Evolutionary conservation across 805 yeast genomes (phyloP), one percentile per base, ranked within the genome.

Genomic region (Lachancea fermentati): DNA sequence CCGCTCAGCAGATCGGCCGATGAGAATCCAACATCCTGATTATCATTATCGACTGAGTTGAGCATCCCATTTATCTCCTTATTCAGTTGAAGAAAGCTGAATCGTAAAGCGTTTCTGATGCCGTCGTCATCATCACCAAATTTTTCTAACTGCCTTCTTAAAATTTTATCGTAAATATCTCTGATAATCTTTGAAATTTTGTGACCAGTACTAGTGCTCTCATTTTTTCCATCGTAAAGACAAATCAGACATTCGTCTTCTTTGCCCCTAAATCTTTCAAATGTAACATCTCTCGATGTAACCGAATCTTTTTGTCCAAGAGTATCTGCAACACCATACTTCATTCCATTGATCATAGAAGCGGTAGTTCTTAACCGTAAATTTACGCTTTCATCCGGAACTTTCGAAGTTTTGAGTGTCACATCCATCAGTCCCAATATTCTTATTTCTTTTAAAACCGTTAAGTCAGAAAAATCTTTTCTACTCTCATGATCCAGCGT

Each of bases 381-480:
- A 51, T 84, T 81, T 9, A 77, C 77, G 8, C 76, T 71, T 61
- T 89, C 96, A 62, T 91, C 97, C 6, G 97, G 97, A 5, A 89
- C 84, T 11, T 82, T 72, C 12, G 88, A 81, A 0, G 95, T 83
- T 1, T 95, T 87, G 46, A 91, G 72, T 1, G 98, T 93, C 17
- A 93, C 95, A 68, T 93, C 99, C 81, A 93, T 87, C 46, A 93
- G 69, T 0, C 97, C 97, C 37, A 93, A 67, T 8, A 85, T 76
- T 46, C 73, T 75, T 46, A 93, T 63, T 30, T 84, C 71, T 37
- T 82, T 79, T 55, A 93, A 66, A 1, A 79, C 76, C 44, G 88
- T 89, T 54, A 89, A 75, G 44, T 81, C 85, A 4, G 67, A 59
- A 18, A 61, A 46, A 43, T 62, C 65, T 8, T 79, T 84, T 40